Percentiles rank a stretch among this genome's conserved stretches.
These are phyloP conservation scores for Beauveria brongniartii DNA, from an alignment of 2,329 filamentous ascomycete genomes.

Conservation along the genomic window DNA sequence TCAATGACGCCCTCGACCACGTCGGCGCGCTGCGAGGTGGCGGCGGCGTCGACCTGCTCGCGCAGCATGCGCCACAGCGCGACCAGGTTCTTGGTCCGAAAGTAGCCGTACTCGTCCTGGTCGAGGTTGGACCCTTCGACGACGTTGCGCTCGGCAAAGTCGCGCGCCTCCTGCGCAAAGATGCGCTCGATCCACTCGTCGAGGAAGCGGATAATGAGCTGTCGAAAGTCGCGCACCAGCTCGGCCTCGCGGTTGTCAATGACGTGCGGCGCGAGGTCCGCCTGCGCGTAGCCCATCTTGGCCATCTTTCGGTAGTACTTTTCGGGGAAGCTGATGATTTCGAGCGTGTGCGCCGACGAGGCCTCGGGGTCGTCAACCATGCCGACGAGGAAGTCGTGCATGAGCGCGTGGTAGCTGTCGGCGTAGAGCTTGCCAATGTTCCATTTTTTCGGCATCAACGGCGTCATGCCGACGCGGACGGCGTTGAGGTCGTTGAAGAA, in stretches of 20 bases:
- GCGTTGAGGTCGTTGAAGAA: constrained; percentile 97
- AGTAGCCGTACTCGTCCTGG: constrained; percentile 79
- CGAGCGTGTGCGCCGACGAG: constrained; percentile 79
- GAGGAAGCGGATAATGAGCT: constrained; percentile 89
- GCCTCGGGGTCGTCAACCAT: constrained; percentile 78
- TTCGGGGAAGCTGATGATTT: constrained; percentile 90
- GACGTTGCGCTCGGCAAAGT: constrained; percentile 66
- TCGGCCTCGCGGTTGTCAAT: constrained; percentile 87
- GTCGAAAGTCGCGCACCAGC: constrained; percentile 85
- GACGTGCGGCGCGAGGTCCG: constrained; percentile 75
- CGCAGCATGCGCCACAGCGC: constrained; percentile 97
- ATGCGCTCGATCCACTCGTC: constrained; percentile 98
- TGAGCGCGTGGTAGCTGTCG: constrained; percentile 83
- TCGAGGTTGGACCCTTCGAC: constrained; percentile 66
- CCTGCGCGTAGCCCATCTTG: constrained; percentile 71
- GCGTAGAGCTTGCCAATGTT: constrained; percentile 87
- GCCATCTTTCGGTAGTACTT: constrained; percentile 96
- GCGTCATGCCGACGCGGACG: constrained; percentile 85
- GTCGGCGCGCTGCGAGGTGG: constrained; percentile 76
- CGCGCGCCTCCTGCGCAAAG: constrained; percentile 69
- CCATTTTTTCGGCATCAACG: constrained; percentile 93
- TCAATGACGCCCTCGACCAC: constrained; percentile 94
- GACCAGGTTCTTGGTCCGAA: constrained; percentile 83
- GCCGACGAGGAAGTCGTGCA: constrained; percentile 86
- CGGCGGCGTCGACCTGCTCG: constrained; percentile 82